Evolutionary conservation across 2,329 filamentous ascomycete species (phyloP).

Genomic region (Colletotrichum sp.): DNA sequence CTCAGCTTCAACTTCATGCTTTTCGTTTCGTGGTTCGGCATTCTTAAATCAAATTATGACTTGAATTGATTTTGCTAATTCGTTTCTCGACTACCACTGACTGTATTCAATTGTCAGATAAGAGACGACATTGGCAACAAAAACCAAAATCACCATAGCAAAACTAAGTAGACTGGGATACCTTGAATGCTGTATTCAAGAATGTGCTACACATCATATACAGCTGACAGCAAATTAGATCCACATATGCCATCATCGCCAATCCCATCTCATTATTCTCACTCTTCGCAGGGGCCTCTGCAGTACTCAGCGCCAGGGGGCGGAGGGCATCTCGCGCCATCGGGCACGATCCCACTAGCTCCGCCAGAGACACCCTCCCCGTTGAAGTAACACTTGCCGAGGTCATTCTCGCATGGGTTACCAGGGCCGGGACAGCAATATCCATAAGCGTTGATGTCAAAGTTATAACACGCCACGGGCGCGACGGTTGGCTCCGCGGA

Average conservation of each 20-base stretch:
- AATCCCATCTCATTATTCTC: background rate
- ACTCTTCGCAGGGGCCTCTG: background rate
- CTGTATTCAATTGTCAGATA: too few relatives aligned
- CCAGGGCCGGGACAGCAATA: background rate
- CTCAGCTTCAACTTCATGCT: too few relatives aligned
- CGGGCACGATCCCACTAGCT: background rate
- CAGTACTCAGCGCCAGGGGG: background rate
- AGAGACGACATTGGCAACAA: too few relatives aligned
- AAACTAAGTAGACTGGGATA: too few relatives aligned
- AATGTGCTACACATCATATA: too few relatives aligned
- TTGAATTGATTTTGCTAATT: too few relatives aligned
- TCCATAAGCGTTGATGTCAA: background rate
- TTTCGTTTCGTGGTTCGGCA: too few relatives aligned
- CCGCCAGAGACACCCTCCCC: background rate
- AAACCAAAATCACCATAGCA: too few relatives aligned
- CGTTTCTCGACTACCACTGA: too few relatives aligned
- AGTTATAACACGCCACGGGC: background rate
- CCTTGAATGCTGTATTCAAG: too few relatives aligned
- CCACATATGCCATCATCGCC: background rate
- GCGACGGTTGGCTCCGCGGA: background rate
- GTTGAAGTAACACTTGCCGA: background rate
- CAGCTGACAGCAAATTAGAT: too few relatives aligned
- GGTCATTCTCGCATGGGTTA: background rate
- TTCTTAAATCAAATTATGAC: too few relatives aligned
- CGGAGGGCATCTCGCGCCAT: background rate